Evolutionary conservation across 2,329 filamentous ascomycete species (phyloP), one percentile per base, ranked within the genome.

Genomic region (Ophiosphaerella herpotricha): DNA sequence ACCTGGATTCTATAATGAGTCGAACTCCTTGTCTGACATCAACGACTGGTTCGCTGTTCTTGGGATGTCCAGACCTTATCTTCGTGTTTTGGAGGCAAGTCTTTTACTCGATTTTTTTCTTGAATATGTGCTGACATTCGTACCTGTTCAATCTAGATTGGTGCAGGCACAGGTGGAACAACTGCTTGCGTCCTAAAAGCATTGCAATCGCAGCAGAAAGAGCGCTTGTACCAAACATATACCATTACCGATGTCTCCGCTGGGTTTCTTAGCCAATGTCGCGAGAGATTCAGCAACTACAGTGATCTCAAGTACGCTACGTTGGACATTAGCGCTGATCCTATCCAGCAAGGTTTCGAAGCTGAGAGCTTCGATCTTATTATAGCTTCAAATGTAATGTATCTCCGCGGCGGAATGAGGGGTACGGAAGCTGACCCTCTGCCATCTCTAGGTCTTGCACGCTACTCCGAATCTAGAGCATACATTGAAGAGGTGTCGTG

Each of bases 361-460:
- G 37, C 33, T 6, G 18, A 36, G 6, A 3, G n/a, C 1, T 59
- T 46, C 35, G 62, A 65, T 41, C 8, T 65, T 5, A 43, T 63
- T 31, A 36, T 65, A 11, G 58, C 60, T 7, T 43, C 50, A 1
- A 54, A 54, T 34, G 45, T 57, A 1, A 5, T 62, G 1, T 53
- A 56, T 37, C 18, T 21, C 18, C 4, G 18, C 18, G 4, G 3
- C 18, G 1, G 18, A 5, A 5, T 5, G 18, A 21, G 18, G 18
- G 18, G 18, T 5, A 21, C 4, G 4, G 18, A 5, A 21, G 18
- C 18, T 21, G 18, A 21, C 18, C 18, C 18, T 21, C 18, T 21
- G 3, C 18, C 4, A 21, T 21, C 18, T 4, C 18, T 21, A 21
- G 18, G 18, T 21, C 18, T 21, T 21, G 18, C 18, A 21, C 18